A percentile compares a stretch with the other conserved stretches of the same genome.
These are phyloP conservation scores for Schrenkiella parvula DNA, from an alignment of 345 rosid genomes.

Conservation along the genomic window DNA sequence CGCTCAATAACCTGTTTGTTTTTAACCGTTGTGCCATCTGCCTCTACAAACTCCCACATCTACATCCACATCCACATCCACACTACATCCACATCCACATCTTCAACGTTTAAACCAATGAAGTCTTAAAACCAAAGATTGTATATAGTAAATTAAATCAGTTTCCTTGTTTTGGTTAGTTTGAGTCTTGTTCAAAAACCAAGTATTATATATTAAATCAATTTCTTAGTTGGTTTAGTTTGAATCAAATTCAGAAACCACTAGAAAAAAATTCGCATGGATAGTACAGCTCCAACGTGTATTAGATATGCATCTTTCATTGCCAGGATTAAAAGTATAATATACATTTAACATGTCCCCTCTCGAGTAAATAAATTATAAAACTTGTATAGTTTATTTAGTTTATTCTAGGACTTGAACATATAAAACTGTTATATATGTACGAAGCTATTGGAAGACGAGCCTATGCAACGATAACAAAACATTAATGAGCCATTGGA, in stretches of 20 bases:
- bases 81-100: no score
- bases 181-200: no score
- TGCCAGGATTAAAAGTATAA: not conserved
- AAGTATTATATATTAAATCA: no score
- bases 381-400: not conserved
- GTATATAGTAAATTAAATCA: no score
- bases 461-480: constrained; percentile 3
- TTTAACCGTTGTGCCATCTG: no score
- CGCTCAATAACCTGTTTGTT: no score
- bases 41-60: no score
- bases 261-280: not conserved
- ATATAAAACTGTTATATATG: constrained; percentile 4
- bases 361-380: not conserved
- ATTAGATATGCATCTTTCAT: not conserved
- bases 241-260: not conserved
- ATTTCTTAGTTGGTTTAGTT: not conserved
- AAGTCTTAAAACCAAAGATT: no score
- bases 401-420: not conserved
- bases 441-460: constrained; percentile 2
- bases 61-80: no score
- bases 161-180: no score
- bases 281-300: not conserved
- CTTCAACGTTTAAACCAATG: no score
- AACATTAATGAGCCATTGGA: constrained; percentile 4
- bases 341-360: not conserved